Conservation (phyloP, 75 land plant species). For the Sequoiadendron giganteum region DNA sequence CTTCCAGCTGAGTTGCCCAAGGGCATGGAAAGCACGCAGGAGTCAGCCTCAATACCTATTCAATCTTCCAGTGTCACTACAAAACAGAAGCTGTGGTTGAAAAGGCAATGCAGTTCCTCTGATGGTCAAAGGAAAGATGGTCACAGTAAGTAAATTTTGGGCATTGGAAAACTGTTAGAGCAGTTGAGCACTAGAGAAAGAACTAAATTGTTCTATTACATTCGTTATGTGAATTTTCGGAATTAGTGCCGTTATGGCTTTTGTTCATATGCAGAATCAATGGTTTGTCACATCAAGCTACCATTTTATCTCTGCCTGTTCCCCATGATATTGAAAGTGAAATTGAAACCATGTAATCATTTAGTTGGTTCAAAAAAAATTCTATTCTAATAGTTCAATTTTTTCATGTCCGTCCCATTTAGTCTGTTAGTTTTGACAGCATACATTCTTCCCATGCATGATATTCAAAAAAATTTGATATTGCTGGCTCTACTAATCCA, state of each 20-base stretch:
- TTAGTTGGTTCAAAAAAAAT: not conserved
- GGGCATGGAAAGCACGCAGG: conserved; percentile 12
- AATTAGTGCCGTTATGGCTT: not conserved
- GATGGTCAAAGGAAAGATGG: conserved; percentile 4
- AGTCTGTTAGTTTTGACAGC: not conserved
- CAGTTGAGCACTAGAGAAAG: not conserved
- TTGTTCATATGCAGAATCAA: not conserved
- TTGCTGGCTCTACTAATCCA: not conserved
- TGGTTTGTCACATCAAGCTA: not conserved
- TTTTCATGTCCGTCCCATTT: not conserved
- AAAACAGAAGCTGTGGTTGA: conserved; percentile 51
- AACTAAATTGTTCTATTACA: not conserved
- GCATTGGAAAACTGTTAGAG: not conserved
- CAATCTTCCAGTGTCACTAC: conserved; percentile 14
- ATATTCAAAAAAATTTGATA: not conserved
- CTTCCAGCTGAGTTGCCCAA: conserved; percentile 90
- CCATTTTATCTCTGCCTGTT: not conserved
- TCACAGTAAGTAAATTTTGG: not conserved
- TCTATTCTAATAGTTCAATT: not conserved
- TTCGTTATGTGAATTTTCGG: not conserved
- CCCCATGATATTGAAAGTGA: not conserved
- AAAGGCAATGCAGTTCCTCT: conserved; percentile 23
- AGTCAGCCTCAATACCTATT: not conserved
- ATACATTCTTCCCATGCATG: not conserved
- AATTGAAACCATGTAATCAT: not conserved